Base-by-base conservation (phyloP, 768 basidiomycete genomes). In the Mycena venus region DNA sequence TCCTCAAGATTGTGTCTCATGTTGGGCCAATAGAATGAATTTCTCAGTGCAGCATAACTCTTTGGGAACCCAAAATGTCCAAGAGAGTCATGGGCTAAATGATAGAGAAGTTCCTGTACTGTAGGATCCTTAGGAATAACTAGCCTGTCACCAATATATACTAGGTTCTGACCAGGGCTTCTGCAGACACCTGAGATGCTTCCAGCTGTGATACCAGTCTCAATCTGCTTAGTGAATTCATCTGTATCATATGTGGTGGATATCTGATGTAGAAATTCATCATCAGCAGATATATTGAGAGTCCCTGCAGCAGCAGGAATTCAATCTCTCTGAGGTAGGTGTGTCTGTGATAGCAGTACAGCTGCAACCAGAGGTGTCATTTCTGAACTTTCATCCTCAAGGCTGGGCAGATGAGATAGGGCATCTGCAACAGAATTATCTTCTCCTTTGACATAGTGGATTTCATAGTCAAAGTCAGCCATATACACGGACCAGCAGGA, bases 351-450 rank as follows among this genome's bases (percentile, higher is more conserved):
- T n/a, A n/a, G n/a, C n/a, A 27, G 55, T 58, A 34, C 55, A 58
- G 55, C 32, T 29, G 55, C 47, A 49, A 49, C 47, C 47, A 49
- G 47, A 21, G 47, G 47, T 49, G 47, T 49, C 47, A 49, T 49
- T n/a, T 21, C 47, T 49, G 47, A 21, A 19, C 21, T 49, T 49
- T 49, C 47, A 19, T 49, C 47, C 4, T 49, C 47, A 49, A 21
- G 14, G n/a, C n/a, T n/a, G 58, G 58, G 58, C 29, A 72, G 51
- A 4, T 81, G 71, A 3, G 85, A 87, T 1, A 89, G 78, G 0
- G 84, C 81, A 75, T 89, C 85, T 0, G 85, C 83, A 9, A 80
- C 80, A 2, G 76, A 75, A 71, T 88, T 87, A 21, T 81, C 71
- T 21, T 81, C 76, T 0, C 86, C 87, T 3, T 70, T 61, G 17